A percentile compares a stretch with the other conserved stretches of the same genome.
These are phyloP conservation scores for Cercospora citrullina DNA, from an alignment of 2,329 filamentous ascomycete genomes.

Conservation along the genomic window DNA sequence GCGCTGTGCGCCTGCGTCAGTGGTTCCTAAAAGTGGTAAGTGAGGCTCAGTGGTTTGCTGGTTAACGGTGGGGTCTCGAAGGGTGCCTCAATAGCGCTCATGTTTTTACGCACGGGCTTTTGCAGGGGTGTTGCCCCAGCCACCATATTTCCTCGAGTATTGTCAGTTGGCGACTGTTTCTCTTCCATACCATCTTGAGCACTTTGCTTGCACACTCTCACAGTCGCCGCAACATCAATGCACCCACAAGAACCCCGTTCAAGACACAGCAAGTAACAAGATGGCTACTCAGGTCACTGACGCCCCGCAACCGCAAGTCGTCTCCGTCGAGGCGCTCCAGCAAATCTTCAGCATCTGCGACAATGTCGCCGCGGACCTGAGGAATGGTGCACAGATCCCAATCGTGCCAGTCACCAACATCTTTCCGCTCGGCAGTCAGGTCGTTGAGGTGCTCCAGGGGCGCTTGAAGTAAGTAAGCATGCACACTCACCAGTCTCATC, in stretches of 20 bases:
- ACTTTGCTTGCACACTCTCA: neutral
- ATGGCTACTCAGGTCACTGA: constrained; percentile 25
- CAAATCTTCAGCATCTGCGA: constrained; percentile 21
- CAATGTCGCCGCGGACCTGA: neutral
- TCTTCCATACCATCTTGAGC: neutral
- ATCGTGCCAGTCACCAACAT: constrained; percentile 14
- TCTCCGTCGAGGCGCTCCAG: constrained; percentile 13
- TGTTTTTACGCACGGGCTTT: constrained; percentile 12
- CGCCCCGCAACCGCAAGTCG: constrained; percentile 4
- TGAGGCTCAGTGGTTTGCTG: constrained; percentile 8
- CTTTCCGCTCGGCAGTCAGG: constrained; percentile 12
- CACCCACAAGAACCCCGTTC: neutral
- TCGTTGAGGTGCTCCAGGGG: constrained; percentile 8
- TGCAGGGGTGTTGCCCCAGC: constrained; percentile 6
- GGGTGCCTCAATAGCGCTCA: constrained; percentile 1
- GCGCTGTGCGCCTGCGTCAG: neutral
- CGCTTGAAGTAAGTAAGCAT: neutral
- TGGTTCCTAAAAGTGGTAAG: neutral
- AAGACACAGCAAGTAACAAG: constrained; percentile 20
- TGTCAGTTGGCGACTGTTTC: neutral
- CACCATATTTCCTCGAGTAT: constrained; percentile 4
- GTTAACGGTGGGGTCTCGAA: constrained; percentile 9
- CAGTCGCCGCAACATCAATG: neutral
- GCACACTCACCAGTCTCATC: neutral
- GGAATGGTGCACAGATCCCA: constrained; percentile 6